Conservation (phyloP, 2,329 filamentous ascomycete genomes). For the Zymoseptoria passerinii region DNA sequence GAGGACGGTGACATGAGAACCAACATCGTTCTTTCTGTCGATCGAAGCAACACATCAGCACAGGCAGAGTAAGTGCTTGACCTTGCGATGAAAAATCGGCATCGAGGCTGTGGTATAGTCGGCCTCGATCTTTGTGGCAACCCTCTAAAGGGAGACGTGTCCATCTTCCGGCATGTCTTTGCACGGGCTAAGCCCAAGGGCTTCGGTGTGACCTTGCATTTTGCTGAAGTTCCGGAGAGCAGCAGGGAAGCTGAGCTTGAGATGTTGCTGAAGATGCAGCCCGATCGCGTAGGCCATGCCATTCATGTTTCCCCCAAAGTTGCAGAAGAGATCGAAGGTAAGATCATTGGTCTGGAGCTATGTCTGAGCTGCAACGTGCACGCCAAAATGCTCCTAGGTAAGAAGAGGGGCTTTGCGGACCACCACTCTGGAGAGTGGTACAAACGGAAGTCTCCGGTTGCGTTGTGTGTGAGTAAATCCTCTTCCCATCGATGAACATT, state of each 20-base stretch:
- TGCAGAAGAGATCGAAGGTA: conserved; percentile 47
- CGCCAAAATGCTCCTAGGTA: conserved; percentile 58
- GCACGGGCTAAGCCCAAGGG: conserved; percentile 45
- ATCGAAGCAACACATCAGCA: conserved; percentile 52
- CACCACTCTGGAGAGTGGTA: conserved; percentile 75
- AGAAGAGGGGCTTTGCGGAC: conserved; percentile 43
- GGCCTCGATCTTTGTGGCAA: conserved; percentile 75
- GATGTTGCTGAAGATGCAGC: conserved; percentile 56
- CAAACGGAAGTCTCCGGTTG: conserved; percentile 50
- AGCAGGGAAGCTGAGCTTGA: conserved; percentile 52
- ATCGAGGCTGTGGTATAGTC: conserved; percentile 46
- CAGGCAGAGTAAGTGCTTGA: conserved; percentile 58
- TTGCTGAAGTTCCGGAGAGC: conserved; percentile 59
- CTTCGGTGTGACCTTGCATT: conserved; percentile 64
- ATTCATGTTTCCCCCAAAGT: conserved; percentile 60
- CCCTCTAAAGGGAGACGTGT: conserved; percentile 54
- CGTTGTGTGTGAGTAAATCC: conserved; percentile 55
- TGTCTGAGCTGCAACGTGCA: conserved; percentile 77
- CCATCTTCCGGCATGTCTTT: conserved; percentile 53
- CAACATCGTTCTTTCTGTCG: conserved; percentile 63
- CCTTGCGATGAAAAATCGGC: conserved; percentile 50
- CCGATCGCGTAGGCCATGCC: conserved; percentile 67
- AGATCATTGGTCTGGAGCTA: conserved; percentile 60
- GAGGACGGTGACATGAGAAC: conserved; percentile 6
- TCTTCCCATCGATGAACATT: background rate